phyloP scores from a whole-genome alignment of 2,329 filamentous ascomycete species.

The Aquanectria penicillioides region DNA sequence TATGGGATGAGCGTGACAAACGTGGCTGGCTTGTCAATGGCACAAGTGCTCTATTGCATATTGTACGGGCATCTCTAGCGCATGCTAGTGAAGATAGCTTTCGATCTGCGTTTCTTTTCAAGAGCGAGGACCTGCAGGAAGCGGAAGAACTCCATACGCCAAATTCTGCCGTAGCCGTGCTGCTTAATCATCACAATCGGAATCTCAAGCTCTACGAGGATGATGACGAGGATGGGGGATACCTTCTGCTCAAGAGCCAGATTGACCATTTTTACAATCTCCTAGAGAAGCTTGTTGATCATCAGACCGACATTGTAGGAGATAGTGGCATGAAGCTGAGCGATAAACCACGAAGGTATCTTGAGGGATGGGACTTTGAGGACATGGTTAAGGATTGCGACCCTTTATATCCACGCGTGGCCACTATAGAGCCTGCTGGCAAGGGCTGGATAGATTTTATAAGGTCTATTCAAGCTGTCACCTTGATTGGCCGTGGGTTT shows the following conservation, averaged over 20 bases:
- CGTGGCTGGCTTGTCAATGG: constrained; percentile 43
- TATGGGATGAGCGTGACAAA: constrained; percentile 41
- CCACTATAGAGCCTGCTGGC: constrained; percentile 17
- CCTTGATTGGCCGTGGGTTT: constrained; percentile 35
- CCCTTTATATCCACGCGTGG: constrained; percentile 30
- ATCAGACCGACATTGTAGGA: constrained; percentile 27
- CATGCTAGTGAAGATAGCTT: background rate
- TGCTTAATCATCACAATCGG: background rate
- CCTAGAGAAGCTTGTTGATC: constrained; percentile 40
- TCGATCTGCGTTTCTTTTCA: background rate
- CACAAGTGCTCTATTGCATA: constrained; percentile 37
- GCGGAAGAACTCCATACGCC: background rate
- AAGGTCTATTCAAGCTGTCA: constrained; percentile 31
- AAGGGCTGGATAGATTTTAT: constrained; percentile 40
- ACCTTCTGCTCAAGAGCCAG: constrained; percentile 22
- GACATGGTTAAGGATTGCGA: constrained; percentile 34
- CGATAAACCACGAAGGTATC: constrained; percentile 22
- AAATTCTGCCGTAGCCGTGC: background rate
- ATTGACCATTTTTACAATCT: constrained; percentile 30
- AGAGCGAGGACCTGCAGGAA: background rate
- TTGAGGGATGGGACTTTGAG: constrained; percentile 45
- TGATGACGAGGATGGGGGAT: background rate
- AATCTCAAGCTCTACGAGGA: background rate
- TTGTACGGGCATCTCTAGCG: constrained; percentile 32
- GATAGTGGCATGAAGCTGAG: constrained; percentile 20